These are phyloP conservation scores for Taiwanofungus camphoratus DNA, from an alignment of 1,284 basidiomycete genomes.

Conservation along the genomic window DNA sequence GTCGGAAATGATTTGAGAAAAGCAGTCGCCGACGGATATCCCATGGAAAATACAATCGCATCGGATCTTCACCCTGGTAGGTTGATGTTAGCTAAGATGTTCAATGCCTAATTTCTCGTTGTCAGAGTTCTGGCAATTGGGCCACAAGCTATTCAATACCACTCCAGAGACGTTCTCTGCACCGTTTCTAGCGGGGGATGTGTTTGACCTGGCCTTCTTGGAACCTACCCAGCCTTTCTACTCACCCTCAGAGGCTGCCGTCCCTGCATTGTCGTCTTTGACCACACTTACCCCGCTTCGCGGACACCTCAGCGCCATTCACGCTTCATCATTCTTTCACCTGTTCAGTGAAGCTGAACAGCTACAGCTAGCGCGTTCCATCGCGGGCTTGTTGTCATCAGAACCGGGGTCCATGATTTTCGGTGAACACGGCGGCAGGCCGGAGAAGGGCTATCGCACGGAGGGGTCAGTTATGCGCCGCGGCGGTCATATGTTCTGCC, in stretches of 20 bases:
- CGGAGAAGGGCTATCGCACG: neutral
- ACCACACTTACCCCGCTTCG: slow-evolving; percentile 38
- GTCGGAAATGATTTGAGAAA: slow-evolving; percentile 42
- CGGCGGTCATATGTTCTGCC: slow-evolving; percentile 15
- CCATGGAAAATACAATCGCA: slow-evolving; percentile 28
- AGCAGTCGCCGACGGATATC: slow-evolving; percentile 36
- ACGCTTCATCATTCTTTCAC: slow-evolving; percentile 47
- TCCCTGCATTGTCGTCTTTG: slow-evolving; percentile 29
- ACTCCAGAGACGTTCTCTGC: slow-evolving; percentile 36
- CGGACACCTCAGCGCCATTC: slow-evolving; percentile 40
- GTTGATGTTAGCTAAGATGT: slow-evolving; percentile 22
- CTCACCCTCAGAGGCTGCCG: slow-evolving; percentile 16
- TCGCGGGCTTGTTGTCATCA: slow-evolving; percentile 36
- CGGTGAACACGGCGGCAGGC: slow-evolving; percentile 14
- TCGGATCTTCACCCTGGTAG: slow-evolving; percentile 32
- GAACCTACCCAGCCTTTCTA: slow-evolving; percentile 24
- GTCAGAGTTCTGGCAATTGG: slow-evolving; percentile 30
- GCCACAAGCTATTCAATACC: slow-evolving; percentile 29
- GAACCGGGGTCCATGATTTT: slow-evolving; percentile 34
- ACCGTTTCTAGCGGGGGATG: slow-evolving; percentile 43
- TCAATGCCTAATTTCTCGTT: slow-evolving; percentile 10
- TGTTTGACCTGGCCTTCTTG: slow-evolving; percentile 34
- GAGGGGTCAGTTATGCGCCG: neutral
- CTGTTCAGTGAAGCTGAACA: slow-evolving; percentile 42
- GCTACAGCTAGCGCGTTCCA: slow-evolving; percentile 30